Conservation (phyloP, 1,284 basidiomycete genomes). For the Schizophyllum amplum region DNA sequence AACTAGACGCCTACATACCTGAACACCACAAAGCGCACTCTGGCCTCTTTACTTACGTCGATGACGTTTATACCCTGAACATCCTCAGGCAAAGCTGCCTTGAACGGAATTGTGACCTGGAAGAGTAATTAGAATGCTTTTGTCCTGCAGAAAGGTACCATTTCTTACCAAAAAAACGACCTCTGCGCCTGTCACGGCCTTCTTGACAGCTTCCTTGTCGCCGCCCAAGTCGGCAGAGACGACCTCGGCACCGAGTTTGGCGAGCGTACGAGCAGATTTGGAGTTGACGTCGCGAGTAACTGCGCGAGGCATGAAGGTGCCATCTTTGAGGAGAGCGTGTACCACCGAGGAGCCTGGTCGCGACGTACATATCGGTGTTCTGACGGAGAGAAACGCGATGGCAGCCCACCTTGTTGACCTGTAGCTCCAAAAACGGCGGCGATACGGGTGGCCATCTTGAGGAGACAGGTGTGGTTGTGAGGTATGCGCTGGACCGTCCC, state of each 20-base stretch:
- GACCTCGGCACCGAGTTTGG: constrained; percentile 6
- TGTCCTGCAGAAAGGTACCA: neutral
- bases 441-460: neutral
- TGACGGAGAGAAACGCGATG: neutral
- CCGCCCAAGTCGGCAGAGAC: constrained; percentile 2
- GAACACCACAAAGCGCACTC: constrained; percentile 10
- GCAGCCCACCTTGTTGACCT: neutral
- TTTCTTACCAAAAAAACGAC: constrained; percentile 8
- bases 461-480: neutral
- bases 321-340: constrained; percentile 9
- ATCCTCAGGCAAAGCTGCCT: neutral
- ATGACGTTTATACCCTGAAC: neutral
- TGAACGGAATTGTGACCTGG: neutral
- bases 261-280: constrained; percentile 6
- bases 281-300: constrained; percentile 11
- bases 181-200: constrained; percentile 8
- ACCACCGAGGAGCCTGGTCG: constrained; percentile 8
- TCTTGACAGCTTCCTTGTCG: constrained; percentile 3
- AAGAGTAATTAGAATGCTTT: neutral
- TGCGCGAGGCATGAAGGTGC: constrained; percentile 12
- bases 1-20: constrained; percentile 1
- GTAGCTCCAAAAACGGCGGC: constrained; percentile 7
- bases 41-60: constrained; percentile 10
- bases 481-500: no score
- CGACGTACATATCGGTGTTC: neutral